Base-by-base conservation (phyloP, 306 rosid species). In the Dalbergia cultrata region DNA sequence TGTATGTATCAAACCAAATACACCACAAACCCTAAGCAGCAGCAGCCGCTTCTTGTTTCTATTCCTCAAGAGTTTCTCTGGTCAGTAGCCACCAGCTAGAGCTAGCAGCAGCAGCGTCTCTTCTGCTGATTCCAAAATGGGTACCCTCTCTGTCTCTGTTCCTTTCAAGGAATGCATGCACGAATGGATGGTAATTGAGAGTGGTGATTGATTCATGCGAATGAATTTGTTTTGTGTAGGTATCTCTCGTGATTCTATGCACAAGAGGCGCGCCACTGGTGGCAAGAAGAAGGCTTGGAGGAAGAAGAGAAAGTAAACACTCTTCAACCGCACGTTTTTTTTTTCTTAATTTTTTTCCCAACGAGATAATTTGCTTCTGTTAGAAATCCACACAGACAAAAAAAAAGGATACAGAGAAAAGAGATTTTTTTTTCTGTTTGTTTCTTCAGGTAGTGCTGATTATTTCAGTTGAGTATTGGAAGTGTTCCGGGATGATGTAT, bases 201-300 rank as follows among this genome's bases (percentile, higher is more conserved):
- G n/a, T 50, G 19, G 19, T 53, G 18, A 4, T 56, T 74, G 9
- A 84, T 47, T 5, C 54, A 19, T 45, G 44, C 61, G 63, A 12
- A 14, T 77, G 31, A 26, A 26, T 26, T 26, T 26, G 31, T 26
- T 26, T 26, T 54, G 0, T 43, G 9, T 57, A 90, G 89, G 93
- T 81, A 90, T 90, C 13, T 89, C 89, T 73, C 91, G 91, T 75
- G 93, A 87, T 85, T 89, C 93, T 73, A 89, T 89, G 93, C 93
- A 89, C 86, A 89, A 89, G 86, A 83, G 90, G 76, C 90, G 88
- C 61, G 92, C 92, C 82, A 88, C 92, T 49, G 92, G 92, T 41
- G 92, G 92, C 73, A 89, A 89, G 90, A 86, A 89, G 87, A 89
- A 89, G 85, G 90, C 90, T 13, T 89, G 92, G 93, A 89, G 93